Evolutionary conservation across 2,329 filamentous ascomycete species (phyloP), one percentile per base, ranked within the genome.

Genomic region (Hymenoscyphus scutula): DNA sequence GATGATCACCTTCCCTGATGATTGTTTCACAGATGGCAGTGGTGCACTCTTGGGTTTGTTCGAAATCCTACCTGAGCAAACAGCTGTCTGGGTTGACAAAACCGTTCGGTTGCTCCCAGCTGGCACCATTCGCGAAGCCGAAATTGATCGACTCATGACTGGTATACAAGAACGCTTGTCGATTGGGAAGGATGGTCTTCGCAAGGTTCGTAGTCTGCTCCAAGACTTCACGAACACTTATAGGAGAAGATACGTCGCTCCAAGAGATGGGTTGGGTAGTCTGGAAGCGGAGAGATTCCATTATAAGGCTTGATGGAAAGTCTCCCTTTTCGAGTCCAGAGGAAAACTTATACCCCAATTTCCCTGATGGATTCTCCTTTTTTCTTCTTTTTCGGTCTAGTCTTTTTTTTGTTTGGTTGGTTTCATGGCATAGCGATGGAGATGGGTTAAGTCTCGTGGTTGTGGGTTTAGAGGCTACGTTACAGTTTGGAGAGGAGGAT

Each of bases 191-290:
- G 79, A 83, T 25, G 81, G 81, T 27, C 75, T 91, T 51, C 83
- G 92, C 63, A 92, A 92, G 77, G 92, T 97, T 60, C 85, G 94
- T 41, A 88, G 85, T 29, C 81, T 97, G 37, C 82, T 99, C 62
- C 95, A 98, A 78, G 96, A 99, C 77, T 99, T 99, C 74, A 98
- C 95, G 27, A 96, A 94, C 74, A 91, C 88, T 32, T 99, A 99
- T 76, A 87, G 96, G 58, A 84, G 96, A 73, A 85, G 96, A 66
- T 97, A 99, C 73, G 91, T 99, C 55, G 94, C 95, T n/a, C 95
- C 95, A 6, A 82, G 94, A 64, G 94, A 98, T 74, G 94, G 94
- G 0, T 80, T 98, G 51, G 94, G 94, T 3, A 84, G 92, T 73
- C 79, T 98, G 62, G 92, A 97, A 77, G 92, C 92, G 27, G 87